These are phyloP conservation scores for Aphanomyces euteiches DNA, from an alignment of 352 stramenopile genomes.

Conservation along the genomic window DNA sequence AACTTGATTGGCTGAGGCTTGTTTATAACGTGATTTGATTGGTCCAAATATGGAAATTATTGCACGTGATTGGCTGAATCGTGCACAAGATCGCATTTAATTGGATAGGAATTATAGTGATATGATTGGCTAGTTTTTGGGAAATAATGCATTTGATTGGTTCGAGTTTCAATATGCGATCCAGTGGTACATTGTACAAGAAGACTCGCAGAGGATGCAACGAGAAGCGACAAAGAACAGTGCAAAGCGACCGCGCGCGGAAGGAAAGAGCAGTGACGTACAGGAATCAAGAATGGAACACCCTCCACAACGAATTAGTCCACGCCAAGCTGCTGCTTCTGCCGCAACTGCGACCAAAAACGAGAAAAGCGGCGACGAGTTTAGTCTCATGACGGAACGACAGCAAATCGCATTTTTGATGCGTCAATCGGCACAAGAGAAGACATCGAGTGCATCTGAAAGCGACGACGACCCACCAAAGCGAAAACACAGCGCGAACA, in stretches of 20 bases:
- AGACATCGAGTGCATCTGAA: conserved; percentile 37
- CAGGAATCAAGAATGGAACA: conserved; percentile 5
- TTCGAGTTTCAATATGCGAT: conserved; percentile 14
- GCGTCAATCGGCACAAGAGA: conserved; percentile 59
- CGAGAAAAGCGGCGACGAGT: conserved; percentile 20
- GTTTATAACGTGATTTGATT: no score
- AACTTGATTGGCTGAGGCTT: no score
- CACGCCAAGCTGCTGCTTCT: background rate
- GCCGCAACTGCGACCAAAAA: conserved; percentile 34
- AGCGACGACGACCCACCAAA: conserved; percentile 36
- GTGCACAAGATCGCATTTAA: no score
- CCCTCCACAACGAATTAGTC: background rate
- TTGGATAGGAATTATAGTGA: no score
- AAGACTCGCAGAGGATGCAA: background rate
- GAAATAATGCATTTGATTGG: conserved; percentile 10
- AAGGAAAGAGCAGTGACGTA: conserved; percentile 6
- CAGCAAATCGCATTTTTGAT: conserved; percentile 76
- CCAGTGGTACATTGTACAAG: conserved; percentile 24
- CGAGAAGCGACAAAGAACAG: background rate
- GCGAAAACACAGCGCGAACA: conserved; percentile 35
- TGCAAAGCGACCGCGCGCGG: conserved; percentile 1
- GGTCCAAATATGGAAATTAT: no score
- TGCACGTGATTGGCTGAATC: no score
- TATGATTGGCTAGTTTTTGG: no score
- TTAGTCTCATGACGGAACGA: conserved; percentile 71